These are phyloP conservation scores for Trichoderma oligosporum DNA, from an alignment of 2,329 filamentous ascomycete species.

Conservation along the genomic window DNA sequence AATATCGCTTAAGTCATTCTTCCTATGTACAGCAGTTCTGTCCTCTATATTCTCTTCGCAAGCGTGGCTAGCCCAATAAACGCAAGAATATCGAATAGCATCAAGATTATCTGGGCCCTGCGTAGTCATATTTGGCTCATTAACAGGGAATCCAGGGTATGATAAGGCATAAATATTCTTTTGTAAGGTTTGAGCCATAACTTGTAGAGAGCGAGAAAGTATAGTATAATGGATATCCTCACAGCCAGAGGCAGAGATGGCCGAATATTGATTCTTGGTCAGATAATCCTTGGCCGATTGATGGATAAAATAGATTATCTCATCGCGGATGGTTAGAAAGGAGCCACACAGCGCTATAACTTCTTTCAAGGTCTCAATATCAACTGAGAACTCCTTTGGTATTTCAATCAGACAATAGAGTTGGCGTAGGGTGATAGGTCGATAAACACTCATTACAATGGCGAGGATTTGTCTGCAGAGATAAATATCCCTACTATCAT, in stretches of 20 bases:
- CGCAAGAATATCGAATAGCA: conserved; percentile 22
- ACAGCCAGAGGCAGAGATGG: conserved; percentile 16
- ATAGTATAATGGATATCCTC: not conserved
- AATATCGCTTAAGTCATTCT: not conserved
- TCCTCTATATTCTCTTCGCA: not conserved
- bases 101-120: conserved; percentile 21
- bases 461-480: conserved; percentile 36
- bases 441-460: conserved; percentile 30
- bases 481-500: conserved; percentile 24
- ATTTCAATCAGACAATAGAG: not conserved
- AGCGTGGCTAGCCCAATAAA: conserved; percentile 26
- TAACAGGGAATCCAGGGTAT: not conserved
- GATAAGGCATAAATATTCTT: conserved; percentile 29
- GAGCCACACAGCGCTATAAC: conserved; percentile 38
- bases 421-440: conserved; percentile 37
- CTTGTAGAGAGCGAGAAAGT: not conserved
- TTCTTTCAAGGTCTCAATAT: conserved; percentile 23
- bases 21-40: conserved; percentile 19
- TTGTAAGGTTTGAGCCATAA: conserved; percentile 19
- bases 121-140: not conserved
- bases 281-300: conserved; percentile 45
- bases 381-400: not conserved
- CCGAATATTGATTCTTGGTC: conserved; percentile 22
- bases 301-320: conserved; percentile 38
- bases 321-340: conserved; percentile 36